phyloP scores from a whole-genome alignment of 176 grass and related monocot genomes.

The Eleusine coracana region DNA sequence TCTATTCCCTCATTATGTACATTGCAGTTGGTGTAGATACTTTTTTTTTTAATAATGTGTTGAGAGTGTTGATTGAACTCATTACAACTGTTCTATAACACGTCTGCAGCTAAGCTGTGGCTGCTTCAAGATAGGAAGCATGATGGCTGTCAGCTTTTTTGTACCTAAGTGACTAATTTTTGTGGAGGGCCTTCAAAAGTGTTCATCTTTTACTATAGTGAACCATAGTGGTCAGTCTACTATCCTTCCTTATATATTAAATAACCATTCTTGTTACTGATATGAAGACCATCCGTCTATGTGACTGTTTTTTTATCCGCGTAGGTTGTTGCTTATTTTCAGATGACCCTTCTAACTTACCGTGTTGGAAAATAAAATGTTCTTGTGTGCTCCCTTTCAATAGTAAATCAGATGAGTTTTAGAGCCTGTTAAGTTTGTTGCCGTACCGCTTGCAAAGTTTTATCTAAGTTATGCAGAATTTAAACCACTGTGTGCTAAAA shows the following conservation, averaged over 20 bases:
- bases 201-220: slow-evolving; percentile 55
- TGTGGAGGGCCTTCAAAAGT: slow-evolving; percentile 53
- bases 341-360: neutral
- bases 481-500: too few species aligned
- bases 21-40: slow-evolving; percentile 33
- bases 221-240: slow-evolving; percentile 60
- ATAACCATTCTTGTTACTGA: slow-evolving; percentile 32
- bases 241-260: slow-evolving; percentile 50
- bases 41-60: slow-evolving; percentile 32
- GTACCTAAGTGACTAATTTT: slow-evolving; percentile 62
- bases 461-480: too few species aligned
- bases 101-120: slow-evolving; percentile 75
- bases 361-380: neutral
- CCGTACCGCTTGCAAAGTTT: too few species aligned
- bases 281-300: neutral
- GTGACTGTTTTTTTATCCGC: slow-evolving; percentile 2
- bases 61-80: slow-evolving; percentile 46
- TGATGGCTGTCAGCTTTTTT: slow-evolving; percentile 61
- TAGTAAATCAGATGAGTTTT: neutral
- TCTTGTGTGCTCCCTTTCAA: neutral
- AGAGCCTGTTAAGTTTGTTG: too few species aligned
- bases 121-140: slow-evolving; percentile 63
- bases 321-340: slow-evolving; percentile 23
- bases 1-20: slow-evolving; percentile 4
- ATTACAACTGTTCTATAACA: slow-evolving; percentile 52